Evolutionary conservation across 768 basidiomycete species (phyloP).

Genomic region (Royoungia palumana): DNA sequence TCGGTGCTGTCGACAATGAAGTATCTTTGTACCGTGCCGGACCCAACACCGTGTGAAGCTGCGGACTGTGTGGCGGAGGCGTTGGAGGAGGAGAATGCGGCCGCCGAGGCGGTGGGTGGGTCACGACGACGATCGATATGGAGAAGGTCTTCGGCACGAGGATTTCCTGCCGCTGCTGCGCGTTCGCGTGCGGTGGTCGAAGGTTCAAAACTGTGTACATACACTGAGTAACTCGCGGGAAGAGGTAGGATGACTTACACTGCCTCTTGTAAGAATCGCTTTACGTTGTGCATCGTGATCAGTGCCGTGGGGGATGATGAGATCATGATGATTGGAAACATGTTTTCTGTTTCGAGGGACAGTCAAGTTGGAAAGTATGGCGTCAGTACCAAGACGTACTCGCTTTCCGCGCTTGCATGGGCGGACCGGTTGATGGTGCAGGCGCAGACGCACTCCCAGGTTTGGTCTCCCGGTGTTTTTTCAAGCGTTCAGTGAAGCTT

Average conservation of each 20-base stretch:
- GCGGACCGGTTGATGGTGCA: constrained; percentile 34
- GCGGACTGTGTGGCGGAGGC: constrained; percentile 1
- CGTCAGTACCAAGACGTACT: constrained; percentile 40
- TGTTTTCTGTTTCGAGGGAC: constrained; percentile 47
- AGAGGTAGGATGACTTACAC: constrained; percentile 44
- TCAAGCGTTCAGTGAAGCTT: constrained; percentile 72
- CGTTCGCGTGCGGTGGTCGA: constrained; percentile 11
- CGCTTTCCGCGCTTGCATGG: constrained; percentile 61
- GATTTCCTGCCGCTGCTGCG: constrained; percentile 65
- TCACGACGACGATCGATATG: constrained; percentile 86
- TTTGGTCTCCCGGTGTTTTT: constrained; percentile 68
- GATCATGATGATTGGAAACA: constrained; percentile 95
- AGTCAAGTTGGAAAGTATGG: neutral
- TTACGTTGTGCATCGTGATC: constrained; percentile 98
- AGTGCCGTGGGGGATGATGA: constrained; percentile 91
- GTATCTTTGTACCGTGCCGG: constrained; percentile 53
- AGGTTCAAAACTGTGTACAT: too few relatives aligned
- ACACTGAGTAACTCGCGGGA: too few relatives aligned
- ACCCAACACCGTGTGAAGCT: constrained; percentile 23
- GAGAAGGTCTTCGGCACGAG: constrained; percentile 77
- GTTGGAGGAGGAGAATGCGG: constrained; percentile 12
- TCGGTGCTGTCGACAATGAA: constrained; percentile 92
- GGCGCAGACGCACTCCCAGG: constrained; percentile 45
- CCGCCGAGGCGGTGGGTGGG: constrained; percentile 25
- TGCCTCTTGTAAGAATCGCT: constrained; percentile 88